phyloP scores from a whole-genome alignment of 768 basidiomycete species.

The Collybia mongolica region DNA sequence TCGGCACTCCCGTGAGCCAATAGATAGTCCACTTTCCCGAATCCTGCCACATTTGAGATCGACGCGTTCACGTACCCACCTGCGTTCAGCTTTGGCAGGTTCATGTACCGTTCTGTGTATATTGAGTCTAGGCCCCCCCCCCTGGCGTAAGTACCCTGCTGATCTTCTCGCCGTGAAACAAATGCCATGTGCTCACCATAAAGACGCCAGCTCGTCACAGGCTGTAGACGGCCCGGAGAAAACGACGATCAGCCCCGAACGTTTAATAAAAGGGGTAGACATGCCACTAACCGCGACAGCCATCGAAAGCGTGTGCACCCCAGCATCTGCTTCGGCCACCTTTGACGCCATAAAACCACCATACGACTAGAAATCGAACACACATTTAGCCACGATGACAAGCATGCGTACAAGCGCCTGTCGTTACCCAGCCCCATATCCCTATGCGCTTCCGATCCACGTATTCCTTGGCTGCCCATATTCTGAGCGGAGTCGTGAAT shows the following conservation, averaged over 20 bases:
- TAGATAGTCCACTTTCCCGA: constrained; percentile 75
- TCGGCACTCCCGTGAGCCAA: constrained; percentile 94
- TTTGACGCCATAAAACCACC: constrained; percentile 97
- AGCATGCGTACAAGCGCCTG: too few species aligned
- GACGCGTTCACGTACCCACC: constrained; percentile 90
- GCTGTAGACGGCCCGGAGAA: constrained; percentile 36
- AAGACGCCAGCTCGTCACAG: constrained; percentile 84
- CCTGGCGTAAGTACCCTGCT: neutral
- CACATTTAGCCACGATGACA: constrained; percentile 1
- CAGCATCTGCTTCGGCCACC: constrained; percentile 86
- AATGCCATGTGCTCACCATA: constrained; percentile 52
- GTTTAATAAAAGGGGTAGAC: neutral
- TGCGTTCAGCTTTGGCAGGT: constrained; percentile 72
- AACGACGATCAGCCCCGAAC: constrained; percentile 2
- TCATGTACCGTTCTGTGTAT: constrained; percentile 98
- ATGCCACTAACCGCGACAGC: constrained; percentile 72
- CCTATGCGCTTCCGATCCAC: constrained; percentile 89
- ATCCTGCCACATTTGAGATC: constrained; percentile 85
- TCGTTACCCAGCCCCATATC: constrained; percentile 94
- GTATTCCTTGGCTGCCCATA: constrained; percentile 85
- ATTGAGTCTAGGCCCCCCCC: constrained; percentile 65
- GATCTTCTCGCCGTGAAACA: neutral
- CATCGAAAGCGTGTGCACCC: constrained; percentile 89
- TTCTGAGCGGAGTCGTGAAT: constrained; percentile 33
- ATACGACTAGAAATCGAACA: constrained; percentile 61